A percentile compares a stretch with the other conserved stretches of the same genome.
These are phyloP conservation scores for Tolypocladium pustulatum DNA, from an alignment of 2,329 filamentous ascomycete species.

Conservation along the genomic window DNA sequence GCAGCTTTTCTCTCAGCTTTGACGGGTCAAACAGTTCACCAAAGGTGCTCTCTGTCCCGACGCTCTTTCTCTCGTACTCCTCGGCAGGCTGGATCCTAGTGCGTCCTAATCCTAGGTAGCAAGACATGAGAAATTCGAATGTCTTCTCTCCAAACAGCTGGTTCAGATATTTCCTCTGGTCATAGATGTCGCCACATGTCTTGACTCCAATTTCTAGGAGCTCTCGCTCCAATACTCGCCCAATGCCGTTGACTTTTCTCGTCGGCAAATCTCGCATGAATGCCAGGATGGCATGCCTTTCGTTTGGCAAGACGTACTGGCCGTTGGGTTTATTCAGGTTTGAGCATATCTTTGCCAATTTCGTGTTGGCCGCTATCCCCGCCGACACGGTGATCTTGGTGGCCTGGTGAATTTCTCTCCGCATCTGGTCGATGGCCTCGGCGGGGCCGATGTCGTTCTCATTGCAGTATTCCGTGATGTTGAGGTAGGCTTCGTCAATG, in stretches of 20 bases:
- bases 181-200: constrained; percentile 80
- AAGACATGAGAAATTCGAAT: constrained; percentile 74
- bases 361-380: constrained; percentile 87
- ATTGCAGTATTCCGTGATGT: constrained; percentile 78
- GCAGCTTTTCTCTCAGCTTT: constrained; percentile 65
- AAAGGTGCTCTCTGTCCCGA: constrained; percentile 91
- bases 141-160: constrained; percentile 86
- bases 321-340: constrained; percentile 97
- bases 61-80: constrained; percentile 83
- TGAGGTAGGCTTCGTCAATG: constrained; percentile 93
- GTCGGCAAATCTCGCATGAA: constrained; percentile 81
- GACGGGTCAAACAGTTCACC: constrained; percentile 60
- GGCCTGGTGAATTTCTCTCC: constrained; percentile 62
- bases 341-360: constrained; percentile 88
- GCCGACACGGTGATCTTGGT: constrained; percentile 85
- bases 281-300: constrained; percentile 63
- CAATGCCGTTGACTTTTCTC: constrained; percentile 90
- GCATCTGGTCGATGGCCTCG: constrained; percentile 67
- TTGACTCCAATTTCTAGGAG: constrained; percentile 78
- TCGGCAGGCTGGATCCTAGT: constrained; percentile 79
- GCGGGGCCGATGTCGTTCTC: constrained; percentile 58
- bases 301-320: constrained; percentile 66
- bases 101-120: constrained; percentile 76
- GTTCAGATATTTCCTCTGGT: constrained; percentile 60
- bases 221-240: constrained; percentile 85